Evolutionary conservation across 176 grass and related monocot species (phyloP).

Genomic region (Ananas comosus): DNA sequence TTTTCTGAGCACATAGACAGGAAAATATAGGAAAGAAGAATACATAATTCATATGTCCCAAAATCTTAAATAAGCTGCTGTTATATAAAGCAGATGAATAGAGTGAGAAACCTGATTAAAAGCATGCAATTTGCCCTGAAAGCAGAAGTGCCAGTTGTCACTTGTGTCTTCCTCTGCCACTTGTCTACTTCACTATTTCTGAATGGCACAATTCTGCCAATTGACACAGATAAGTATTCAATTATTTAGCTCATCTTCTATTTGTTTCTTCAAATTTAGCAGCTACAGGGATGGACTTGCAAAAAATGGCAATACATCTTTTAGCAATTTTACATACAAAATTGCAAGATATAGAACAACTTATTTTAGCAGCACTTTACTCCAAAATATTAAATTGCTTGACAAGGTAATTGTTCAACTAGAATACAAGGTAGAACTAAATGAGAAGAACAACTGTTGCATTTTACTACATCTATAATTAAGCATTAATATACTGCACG

Average conservation of each 20-base stretch:
- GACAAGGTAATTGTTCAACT: too few species aligned
- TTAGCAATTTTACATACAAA: too few species aligned
- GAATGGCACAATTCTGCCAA: conserved; percentile 54
- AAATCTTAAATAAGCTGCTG: not conserved
- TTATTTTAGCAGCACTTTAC: too few species aligned
- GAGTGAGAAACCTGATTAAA: conserved; percentile 69
- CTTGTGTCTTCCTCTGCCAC: conserved; percentile 91
- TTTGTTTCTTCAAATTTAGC: not conserved
- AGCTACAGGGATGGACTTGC: not conserved
- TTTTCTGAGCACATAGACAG: conserved; percentile 40
- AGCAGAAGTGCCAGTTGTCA: conserved; percentile 73
- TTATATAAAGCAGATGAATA: not conserved
- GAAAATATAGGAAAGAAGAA: conserved; percentile 7
- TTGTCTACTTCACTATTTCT: conserved; percentile 81
- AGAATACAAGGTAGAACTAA: too few species aligned
- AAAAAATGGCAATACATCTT: not conserved
- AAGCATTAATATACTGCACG: too few species aligned
- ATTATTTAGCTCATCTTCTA: not conserved
- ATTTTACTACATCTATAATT: too few species aligned
- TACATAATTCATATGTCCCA: not conserved
- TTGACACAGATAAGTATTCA: too few species aligned
- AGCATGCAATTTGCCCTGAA: conserved; percentile 81
- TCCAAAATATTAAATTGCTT: too few species aligned
- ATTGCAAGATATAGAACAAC: too few species aligned
- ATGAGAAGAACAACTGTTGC: too few species aligned